Base-by-base conservation (phyloP, 257 asterid genomes). In the Capsicum chinense region DNA sequence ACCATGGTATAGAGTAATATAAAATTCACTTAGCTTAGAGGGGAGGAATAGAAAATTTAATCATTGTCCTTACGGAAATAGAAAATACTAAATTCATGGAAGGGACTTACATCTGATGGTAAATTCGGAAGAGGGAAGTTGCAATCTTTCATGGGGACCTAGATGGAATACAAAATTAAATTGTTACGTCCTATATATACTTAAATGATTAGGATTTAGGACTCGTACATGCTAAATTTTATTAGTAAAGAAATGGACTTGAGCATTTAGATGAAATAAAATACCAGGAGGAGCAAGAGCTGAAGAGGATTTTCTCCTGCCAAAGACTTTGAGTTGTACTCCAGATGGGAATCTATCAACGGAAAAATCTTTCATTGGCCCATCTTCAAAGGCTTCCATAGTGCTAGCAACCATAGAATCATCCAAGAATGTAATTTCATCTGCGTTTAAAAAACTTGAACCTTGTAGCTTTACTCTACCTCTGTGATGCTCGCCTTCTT, bases 281-380 rank as follows among this genome's bases (percentile, higher is more conserved):
- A 19, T 87, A 89, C 91, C 91, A 35, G 74, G 52, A 69, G 79
- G 83, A 78, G 83, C 66, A 71, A 87, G 63, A 64, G 83, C 48
- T 42, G 87, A 83, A 86, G 85, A 79, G 44, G 91, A 83, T 86
- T 87, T 88, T 50, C 90, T 88, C 71, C 92, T 84, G 85, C 92
- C 92, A 78, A 90, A 85, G 70, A 90, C 91, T 87, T 88, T 90
- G 68, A 90, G 85, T 68, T 90, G 92, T 68, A 84, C 90, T 15
- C 92, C 92, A 26, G 91, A 84, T 62, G 84, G 83, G 87, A 90
- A 90, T 85, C 92, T 86, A 83, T 90, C 92, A 68, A 90, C 90
- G 7, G 92, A 88, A 33, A 88, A 87, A 66, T 90, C 92, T 87
- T 88, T 90, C 15, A 87, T 86, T 16, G 90, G 91, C 33, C 92